phyloP scores from a whole-genome alignment of 371 early-diverging fungal genomes.

The Mortierella sp. region DNA sequence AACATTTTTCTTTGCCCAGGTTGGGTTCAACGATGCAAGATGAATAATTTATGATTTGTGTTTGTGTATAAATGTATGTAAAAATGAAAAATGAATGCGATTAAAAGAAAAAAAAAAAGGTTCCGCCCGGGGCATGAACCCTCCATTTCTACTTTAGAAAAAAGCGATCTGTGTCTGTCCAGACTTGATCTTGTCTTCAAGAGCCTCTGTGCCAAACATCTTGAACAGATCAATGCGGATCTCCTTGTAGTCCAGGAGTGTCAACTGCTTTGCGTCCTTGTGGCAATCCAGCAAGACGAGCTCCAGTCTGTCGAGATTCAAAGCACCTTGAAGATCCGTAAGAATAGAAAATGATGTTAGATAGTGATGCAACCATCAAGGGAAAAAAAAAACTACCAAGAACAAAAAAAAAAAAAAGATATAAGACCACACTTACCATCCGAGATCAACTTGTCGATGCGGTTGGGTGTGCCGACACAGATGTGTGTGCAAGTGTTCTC shows the following conservation, averaged over 20 bases:
- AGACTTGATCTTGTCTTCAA: constrained; percentile 30
- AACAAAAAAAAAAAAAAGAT: not conserved
- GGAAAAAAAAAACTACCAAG: no score
- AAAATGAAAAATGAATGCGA: not conserved
- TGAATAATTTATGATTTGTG: no score
- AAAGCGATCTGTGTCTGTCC: constrained; percentile 43
- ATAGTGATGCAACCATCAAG: no score
- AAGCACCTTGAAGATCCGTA: constrained; percentile 51
- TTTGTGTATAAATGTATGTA: no score
- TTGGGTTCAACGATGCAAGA: no score
- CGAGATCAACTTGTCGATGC: constrained; percentile 76
- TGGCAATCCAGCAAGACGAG: constrained; percentile 80
- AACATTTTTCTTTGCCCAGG: no score
- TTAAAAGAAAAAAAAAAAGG: not conserved
- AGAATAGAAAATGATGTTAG: not conserved
- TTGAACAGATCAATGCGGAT: constrained; percentile 74
- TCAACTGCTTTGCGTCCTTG: constrained; percentile 81
- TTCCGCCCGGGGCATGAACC: not conserved
- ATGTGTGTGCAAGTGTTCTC: constrained; percentile 70
- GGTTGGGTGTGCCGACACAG: constrained; percentile 87
- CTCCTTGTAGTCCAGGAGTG: constrained; percentile 81
- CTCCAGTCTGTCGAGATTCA: constrained; percentile 74
- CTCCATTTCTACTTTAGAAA: constrained; percentile 16
- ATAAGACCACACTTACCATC: constrained; percentile 52
- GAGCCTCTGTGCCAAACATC: constrained; percentile 38